Percentiles rank a stretch among this genome's conserved stretches.
Conservation (phyloP, 2,329 filamentous ascomycete genomes). For the Hymenoscyphus fructigenus region DNA sequence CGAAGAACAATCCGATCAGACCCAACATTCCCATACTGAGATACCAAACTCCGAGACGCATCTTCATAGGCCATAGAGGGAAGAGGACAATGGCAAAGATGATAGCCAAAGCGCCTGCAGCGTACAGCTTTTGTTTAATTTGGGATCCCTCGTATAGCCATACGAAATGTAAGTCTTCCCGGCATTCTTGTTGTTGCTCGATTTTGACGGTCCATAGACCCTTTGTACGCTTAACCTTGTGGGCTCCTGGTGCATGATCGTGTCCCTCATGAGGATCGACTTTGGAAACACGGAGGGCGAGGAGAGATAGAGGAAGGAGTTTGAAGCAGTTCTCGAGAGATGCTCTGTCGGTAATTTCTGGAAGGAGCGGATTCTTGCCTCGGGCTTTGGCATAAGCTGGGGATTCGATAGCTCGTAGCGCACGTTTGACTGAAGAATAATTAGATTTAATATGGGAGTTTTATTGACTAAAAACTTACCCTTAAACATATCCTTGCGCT, state of each 20-base stretch:
- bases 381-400: constrained; percentile 86
- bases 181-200: constrained; percentile 90
- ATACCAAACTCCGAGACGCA: constrained; percentile 96
- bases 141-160: constrained; percentile 96
- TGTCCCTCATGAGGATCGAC: constrained; percentile 75
- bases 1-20: constrained; percentile 89
- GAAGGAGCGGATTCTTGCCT: constrained; percentile 85
- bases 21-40: constrained; percentile 91
- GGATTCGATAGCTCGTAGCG: constrained; percentile 84
- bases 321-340: constrained; percentile 94
- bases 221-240: constrained; percentile 86
- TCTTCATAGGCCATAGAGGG: constrained; percentile 88
- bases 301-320: constrained; percentile 87
- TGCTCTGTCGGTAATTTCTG: constrained; percentile 81
- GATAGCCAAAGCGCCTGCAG: constrained; percentile 73
- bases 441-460: constrained; percentile 15
- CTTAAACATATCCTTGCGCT: constrained; percentile 97
- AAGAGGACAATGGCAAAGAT: constrained; percentile 93
- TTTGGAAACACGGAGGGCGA: constrained; percentile 87
- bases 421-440: constrained; percentile 75
- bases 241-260: constrained; percentile 58
- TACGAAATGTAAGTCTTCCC: constrained; percentile 88
- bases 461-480: constrained; percentile 50
- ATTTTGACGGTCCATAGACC: constrained; percentile 95
- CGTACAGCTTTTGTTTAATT: constrained; percentile 91